phyloP scores from a whole-genome alignment of 148 eudicot genomes.

The Rhododendron mucronatum region DNA sequence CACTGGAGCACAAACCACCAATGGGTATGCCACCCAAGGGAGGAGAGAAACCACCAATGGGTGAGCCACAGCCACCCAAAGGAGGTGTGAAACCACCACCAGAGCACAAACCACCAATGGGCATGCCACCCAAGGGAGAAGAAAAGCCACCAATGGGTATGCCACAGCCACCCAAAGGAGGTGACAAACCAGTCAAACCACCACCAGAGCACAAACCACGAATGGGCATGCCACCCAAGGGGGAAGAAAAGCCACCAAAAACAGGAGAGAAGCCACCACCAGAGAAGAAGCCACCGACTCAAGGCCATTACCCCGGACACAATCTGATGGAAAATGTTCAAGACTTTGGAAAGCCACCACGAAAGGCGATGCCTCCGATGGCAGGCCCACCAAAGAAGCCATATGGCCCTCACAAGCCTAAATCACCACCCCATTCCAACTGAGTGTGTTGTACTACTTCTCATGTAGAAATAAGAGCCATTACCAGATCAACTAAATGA shows the following conservation, averaged over 20 bases:
- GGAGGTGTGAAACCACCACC: background rate
- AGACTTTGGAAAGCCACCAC: background rate
- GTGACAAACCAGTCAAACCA: background rate
- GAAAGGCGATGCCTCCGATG: background rate
- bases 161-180: background rate
- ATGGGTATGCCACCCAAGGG: background rate
- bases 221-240: background rate
- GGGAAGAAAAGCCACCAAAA: background rate
- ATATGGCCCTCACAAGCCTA: background rate
- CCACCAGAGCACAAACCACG: background rate
- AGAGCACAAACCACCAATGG: background rate
- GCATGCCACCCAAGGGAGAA: background rate
- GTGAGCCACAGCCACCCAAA: background rate
- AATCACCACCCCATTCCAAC: constrained; percentile 1
- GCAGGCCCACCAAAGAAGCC: background rate
- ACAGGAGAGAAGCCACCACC: background rate
- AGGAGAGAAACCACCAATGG: background rate
- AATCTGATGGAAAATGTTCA: background rate
- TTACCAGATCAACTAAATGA: background rate
- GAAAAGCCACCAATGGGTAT: background rate
- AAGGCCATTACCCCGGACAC: background rate
- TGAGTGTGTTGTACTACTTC: background rate
- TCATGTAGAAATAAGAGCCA: constrained; percentile 2
- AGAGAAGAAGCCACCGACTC: background rate
- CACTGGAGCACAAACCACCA: background rate